Evolutionary conservation across 495 filamentous ascomycete species (phyloP).

Genomic region (Aspergillus kassunensis): DNA sequence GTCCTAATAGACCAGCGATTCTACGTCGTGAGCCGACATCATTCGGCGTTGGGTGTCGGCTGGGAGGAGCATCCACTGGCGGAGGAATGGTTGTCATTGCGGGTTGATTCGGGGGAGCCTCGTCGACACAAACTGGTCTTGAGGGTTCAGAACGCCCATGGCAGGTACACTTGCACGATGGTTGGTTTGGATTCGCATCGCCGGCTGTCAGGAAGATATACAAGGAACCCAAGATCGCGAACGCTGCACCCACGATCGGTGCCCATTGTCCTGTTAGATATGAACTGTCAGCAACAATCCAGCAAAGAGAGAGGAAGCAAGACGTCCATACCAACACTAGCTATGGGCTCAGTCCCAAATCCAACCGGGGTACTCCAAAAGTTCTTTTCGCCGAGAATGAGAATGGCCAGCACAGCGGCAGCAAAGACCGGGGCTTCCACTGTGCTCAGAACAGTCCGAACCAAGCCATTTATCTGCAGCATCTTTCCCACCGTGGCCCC

Average conservation of each 20-base stretch:
- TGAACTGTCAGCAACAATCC: not conserved
- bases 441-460: not conserved
- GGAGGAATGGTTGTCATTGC: not conserved
- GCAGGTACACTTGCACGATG: not conserved
- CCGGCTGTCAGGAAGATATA: slow-evolving; percentile 1
- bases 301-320: not conserved
- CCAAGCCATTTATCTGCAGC: slow-evolving; percentile 1
- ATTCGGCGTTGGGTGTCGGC: not conserved
- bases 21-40: not conserved
- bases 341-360: not conserved
- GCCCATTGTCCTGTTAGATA: not conserved
- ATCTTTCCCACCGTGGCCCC: slow-evolving; percentile 2
- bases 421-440: slow-evolving; percentile 6
- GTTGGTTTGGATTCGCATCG: not conserved
- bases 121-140: not conserved
- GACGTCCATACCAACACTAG: not conserved
- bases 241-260: not conserved
- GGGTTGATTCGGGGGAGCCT: not conserved
- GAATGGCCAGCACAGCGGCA: slow-evolving; percentile 1
- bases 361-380: not conserved
- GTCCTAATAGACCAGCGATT: not conserved
- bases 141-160: not conserved
- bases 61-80: not conserved
- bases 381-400: not conserved
- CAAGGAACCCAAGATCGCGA: not conserved